Evolutionary conservation across 495 filamentous ascomycete genomes (phyloP), one percentile per base, ranked within the genome.

Genomic region (Penicillium pulvis): DNA sequence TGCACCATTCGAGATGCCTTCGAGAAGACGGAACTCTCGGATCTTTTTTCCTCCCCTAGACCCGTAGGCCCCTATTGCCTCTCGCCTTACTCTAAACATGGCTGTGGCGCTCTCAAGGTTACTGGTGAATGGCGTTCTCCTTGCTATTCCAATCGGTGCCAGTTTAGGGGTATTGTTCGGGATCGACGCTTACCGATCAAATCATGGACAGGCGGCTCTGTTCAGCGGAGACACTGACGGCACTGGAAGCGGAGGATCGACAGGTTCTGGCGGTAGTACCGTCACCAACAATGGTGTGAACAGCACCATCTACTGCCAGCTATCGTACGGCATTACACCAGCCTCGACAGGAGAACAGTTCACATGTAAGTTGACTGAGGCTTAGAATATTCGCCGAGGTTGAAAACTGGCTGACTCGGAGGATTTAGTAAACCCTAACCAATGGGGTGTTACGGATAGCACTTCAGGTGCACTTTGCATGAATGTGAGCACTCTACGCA

Each of bases 121-220:
- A 49, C 52, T 78, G 50, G 67, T 79, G 58, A 77, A 75, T 60
- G 63, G 61, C 11, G 55, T 60, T 56, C 69, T 79, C 12, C 48
- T 76, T 42, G 71, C 64, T 14, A 69, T 79, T 35, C 75, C 75
- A 12, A 71, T 77, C 52, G 75, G 72, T 9, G 67, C 62, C 20
- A 68, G 69, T 9, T 43, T 79, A 11, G 75, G 75, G 17, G 62
- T 71, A 8, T 53, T 76, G 8, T 53, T 77, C 14, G 75, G 73
- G 6, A 72, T 79, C 54, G 72, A 77, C 23, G 64, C 65, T 17
- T 67, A 74, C 47, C 70, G 71, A 44, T 44, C 64, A 10, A 67
- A 71, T 14, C 63, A 55, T 20, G 65, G 68, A 31, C 63, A 68
- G 52, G 42, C 59, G 12, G 61, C 66, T 41, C 53, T 72, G n/a